These are phyloP conservation scores for sunflower (Helianthus annuus) DNA, from an alignment of 129 eudicot species.

Conservation along the genomic window HanXRQr2.0-SUNRISE NC_035440.2:41463459-41463958, in stretches of 20 bases:
- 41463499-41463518: background rate
- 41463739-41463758: conserved; percentile 52
- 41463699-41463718: conserved; percentile 54
- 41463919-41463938: conserved; percentile 28
- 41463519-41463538: conserved; percentile 27
- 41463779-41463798: conserved; percentile 62
- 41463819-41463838: conserved; percentile 38
- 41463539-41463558: background rate
- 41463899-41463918: conserved; percentile 47
- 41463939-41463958: conserved; percentile 43
- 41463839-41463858: conserved; percentile 31
- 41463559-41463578: background rate
- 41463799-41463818: conserved; percentile 51
- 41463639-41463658: conserved; percentile 47
- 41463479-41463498: no score
- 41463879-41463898: conserved; percentile 48
- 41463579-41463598: background rate
- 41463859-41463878: conserved; percentile 37
- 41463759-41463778: conserved; percentile 54
- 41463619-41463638: conserved; percentile 56
- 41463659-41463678: conserved; percentile 48
- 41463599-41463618: conserved; percentile 18
- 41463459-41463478: no score
- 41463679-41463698: conserved; percentile 66
- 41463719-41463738: conserved; percentile 56